A percentile compares a stretch with the other conserved stretches of the same genome.
Conservation (phyloP, 1,139 yeast species). For the Nakaseomyces kungkrabaensis region DNA sequence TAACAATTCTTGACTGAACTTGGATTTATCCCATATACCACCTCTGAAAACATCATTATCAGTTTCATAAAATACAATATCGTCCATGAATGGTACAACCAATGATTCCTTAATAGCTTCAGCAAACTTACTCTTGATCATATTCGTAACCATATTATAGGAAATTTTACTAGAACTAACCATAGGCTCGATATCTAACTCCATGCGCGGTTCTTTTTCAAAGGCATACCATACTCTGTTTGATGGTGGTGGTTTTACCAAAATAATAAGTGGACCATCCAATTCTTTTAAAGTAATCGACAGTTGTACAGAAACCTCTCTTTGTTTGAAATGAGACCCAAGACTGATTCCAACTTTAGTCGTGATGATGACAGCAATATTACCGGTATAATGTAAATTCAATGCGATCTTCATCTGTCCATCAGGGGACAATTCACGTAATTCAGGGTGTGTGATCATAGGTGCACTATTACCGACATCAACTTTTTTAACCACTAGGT, state of each 20-base stretch:
- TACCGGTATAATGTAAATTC: constrained; percentile 62
- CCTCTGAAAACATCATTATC: constrained; percentile 67
- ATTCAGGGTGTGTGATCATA: constrained; percentile 58
- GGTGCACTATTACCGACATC: constrained; percentile 78
- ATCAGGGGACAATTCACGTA: constrained; percentile 66
- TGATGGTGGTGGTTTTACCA: constrained; percentile 83
- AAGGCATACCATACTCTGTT: constrained; percentile 86
- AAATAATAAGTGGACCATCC: constrained; percentile 62
- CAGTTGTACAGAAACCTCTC: constrained; percentile 68
- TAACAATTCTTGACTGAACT: not conserved
- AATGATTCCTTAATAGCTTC: constrained; percentile 72
- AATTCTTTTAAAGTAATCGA: constrained; percentile 60
- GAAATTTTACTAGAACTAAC: constrained; percentile 76
- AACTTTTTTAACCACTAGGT: constrained; percentile 63
- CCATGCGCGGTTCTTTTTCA: constrained; percentile 66
- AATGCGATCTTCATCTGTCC: constrained; percentile 62
- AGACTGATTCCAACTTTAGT: constrained; percentile 68
- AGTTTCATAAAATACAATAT: constrained; percentile 61
- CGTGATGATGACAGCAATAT: constrained; percentile 61
- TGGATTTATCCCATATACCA: constrained; percentile 63
- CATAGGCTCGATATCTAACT: constrained; percentile 73
- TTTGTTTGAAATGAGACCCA: constrained; percentile 63
- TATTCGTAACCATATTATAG: constrained; percentile 66
- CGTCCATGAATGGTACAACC: constrained; percentile 86
- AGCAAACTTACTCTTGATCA: constrained; percentile 66